Evolutionary conservation across 805 yeast species (phyloP), one percentile per base, ranked within the genome.

Genomic region (Spathaspora gorwiae): DNA sequence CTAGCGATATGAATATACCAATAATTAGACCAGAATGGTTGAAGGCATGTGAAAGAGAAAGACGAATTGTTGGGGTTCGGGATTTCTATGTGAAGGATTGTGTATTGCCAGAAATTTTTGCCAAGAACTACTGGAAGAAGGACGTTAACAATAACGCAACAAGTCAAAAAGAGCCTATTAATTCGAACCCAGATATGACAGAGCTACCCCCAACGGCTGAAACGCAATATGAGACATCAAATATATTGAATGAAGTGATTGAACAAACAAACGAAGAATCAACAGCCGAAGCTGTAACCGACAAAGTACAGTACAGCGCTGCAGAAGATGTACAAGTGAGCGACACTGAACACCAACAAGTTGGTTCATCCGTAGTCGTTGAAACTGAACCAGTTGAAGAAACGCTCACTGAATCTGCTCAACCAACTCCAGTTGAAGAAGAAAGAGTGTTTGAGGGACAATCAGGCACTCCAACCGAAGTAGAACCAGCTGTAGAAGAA

Each of bases 1-100:
- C 98, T 1, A 75, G 77, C 49, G 90, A 84, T 43, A 79, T 81
- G 70, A 94, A 90, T 60, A 89, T 94, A 45, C 99, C 99, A 2
- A 79, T 94, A 35, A 90, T 94, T 26, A 79, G 96, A 62, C 98
- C 99, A 0, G 97, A 94, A 62, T 94, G 98, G 98, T 71, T 94
- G 46, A 84, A 86, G 64, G 97, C 97, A 0, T 94, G 98, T 69
- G 95, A 87, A 55, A 64, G 76, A 37, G 97, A 90, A 59, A 80
- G 94, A 54, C 71, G 96, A 57, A 83, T 94, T 45, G 95, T 90
- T 37, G 97, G 98, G 26, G 99, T 94, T 12, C 77, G 95, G 57
- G 89, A 88, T 53, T 88, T 85, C 54, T 87, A 87, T 59, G 70
- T 85, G 31, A 84, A 82, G 61, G 76, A 71, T 45, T 70, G 75